phyloP scores from a whole-genome alignment of 2,329 filamentous ascomycete genomes.

The Penicillium sp. region DNA sequence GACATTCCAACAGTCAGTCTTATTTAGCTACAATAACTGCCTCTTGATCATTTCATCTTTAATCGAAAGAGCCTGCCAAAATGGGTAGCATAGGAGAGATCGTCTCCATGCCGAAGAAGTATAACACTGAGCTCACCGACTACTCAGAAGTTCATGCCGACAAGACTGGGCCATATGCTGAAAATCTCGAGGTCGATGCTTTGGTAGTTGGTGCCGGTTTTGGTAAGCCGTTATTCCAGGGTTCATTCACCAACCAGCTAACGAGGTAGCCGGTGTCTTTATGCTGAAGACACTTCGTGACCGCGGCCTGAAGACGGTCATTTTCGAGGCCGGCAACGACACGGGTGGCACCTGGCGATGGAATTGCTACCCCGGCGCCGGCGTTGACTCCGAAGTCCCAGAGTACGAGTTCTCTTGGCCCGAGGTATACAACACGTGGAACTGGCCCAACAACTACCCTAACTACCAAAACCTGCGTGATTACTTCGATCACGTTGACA shows the following conservation, averaged over 20 bases:
- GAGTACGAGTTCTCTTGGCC: constrained; percentile 56
- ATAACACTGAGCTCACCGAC: constrained; percentile 12
- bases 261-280: constrained; percentile 48
- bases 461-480: constrained; percentile 38
- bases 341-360: constrained; percentile 56
- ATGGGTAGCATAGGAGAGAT: constrained; percentile 6
- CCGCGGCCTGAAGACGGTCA: constrained; percentile 46
- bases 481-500: constrained; percentile 51
- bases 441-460: constrained; percentile 40
- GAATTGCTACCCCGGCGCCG: constrained; percentile 57
- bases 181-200: constrained; percentile 26
- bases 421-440: constrained; percentile 47
- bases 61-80: background rate
- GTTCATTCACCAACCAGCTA: constrained; percentile 58
- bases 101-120: constrained; percentile 4
- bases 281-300: constrained; percentile 14
- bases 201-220: constrained; percentile 32
- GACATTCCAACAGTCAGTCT: background rate
- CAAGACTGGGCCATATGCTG: constrained; percentile 18
- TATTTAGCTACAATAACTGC: background rate
- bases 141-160: constrained; percentile 4
- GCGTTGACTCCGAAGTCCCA: constrained; percentile 55
- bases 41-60: background rate
- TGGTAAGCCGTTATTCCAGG: constrained; percentile 4
- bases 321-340: constrained; percentile 55